Percentiles rank a stretch among this genome's conserved stretches.
Evolutionary conservation across 768 basidiomycete species (phyloP).

Genomic region (Podaxis sp.): DNA sequence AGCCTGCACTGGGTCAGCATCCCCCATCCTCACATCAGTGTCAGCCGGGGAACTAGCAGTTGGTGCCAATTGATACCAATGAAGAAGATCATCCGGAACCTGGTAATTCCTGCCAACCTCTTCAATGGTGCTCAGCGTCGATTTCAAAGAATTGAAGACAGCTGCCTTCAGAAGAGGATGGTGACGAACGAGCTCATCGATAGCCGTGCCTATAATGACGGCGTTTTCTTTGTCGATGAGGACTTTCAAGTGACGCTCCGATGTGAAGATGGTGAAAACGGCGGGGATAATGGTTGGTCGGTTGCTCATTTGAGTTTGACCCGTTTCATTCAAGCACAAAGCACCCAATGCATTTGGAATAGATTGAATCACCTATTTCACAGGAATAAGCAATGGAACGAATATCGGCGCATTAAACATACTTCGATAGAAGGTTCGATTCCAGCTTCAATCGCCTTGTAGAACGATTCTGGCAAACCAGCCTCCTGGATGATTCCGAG

Average conservation of each 20-base stretch:
- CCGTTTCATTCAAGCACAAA: conserved; percentile 89
- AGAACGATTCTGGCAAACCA: conserved; percentile 86
- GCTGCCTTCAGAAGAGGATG: conserved; percentile 84
- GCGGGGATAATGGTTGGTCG: conserved; percentile 82
- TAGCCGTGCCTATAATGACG: conserved; percentile 80
- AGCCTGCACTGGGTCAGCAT: conserved; percentile 27
- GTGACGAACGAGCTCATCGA: conserved; percentile 96
- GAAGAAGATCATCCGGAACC: conserved; percentile 55
- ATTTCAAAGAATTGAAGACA: conserved; percentile 76
- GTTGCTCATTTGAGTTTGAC: conserved; percentile 75
- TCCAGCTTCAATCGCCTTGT: conserved; percentile 78
- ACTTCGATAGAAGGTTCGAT: conserved; percentile 90
- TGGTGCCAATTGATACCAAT: conserved; percentile 65
- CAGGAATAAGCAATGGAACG: conserved; percentile 4
- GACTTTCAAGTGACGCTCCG: conserved; percentile 77
- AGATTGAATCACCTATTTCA: conserved; percentile 77
- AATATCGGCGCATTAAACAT: conserved; percentile 15
- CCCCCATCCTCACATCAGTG: conserved; percentile 52
- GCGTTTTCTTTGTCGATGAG: conserved; percentile 93
- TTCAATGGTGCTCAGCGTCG: conserved; percentile 72
- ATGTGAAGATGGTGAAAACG: conserved; percentile 85
- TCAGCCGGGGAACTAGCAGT: conserved; percentile 23
- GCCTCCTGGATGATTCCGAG: conserved; percentile 91
- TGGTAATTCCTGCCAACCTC: conserved; percentile 63
- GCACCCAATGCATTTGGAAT: conserved; percentile 96